These are phyloP conservation scores for Fusarium floridanum DNA, from an alignment of 2,329 filamentous ascomycete species.

Conservation along the genomic window DNA sequence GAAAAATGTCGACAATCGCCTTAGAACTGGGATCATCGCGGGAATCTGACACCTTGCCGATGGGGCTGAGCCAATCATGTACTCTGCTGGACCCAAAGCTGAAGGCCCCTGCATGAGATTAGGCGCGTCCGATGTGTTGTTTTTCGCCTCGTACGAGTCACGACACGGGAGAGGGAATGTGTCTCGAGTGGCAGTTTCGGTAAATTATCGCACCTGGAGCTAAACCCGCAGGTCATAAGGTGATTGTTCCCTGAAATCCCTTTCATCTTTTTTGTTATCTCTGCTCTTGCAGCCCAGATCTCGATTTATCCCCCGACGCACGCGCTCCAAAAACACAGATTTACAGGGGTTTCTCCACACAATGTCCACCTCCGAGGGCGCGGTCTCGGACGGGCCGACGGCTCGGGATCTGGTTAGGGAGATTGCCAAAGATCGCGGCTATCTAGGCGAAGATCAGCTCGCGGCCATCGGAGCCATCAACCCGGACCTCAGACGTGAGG, in stretches of 20 bases:
- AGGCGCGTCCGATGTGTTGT: constrained; percentile 11
- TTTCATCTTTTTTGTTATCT: constrained; percentile 15
- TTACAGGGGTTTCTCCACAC: not conserved
- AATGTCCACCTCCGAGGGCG: constrained; percentile 2
- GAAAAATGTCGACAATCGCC: constrained; percentile 5
- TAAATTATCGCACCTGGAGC: too few species aligned
- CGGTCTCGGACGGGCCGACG: not conserved
- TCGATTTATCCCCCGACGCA: not conserved
- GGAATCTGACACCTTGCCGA: constrained; percentile 29
- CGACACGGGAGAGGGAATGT: not conserved
- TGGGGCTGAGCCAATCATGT: constrained; percentile 24
- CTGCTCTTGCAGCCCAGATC: not conserved
- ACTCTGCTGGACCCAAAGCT: constrained; percentile 18
- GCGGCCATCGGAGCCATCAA: constrained; percentile 31
- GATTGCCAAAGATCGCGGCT: constrained; percentile 40
- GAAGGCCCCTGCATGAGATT: constrained; percentile 34
- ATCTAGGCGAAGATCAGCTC: constrained; percentile 39
- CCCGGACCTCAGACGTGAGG: constrained; percentile 30
- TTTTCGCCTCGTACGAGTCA: constrained; percentile 21
- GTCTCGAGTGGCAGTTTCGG: not conserved
- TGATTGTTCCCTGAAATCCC: not conserved
- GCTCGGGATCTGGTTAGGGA: constrained; percentile 35
- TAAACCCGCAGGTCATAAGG: not conserved
- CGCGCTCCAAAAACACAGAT: not conserved
- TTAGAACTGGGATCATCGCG: constrained; percentile 9